Conservation (phyloP, 495 filamentous ascomycete species). For the Aspergillus nanangensis region DNA sequence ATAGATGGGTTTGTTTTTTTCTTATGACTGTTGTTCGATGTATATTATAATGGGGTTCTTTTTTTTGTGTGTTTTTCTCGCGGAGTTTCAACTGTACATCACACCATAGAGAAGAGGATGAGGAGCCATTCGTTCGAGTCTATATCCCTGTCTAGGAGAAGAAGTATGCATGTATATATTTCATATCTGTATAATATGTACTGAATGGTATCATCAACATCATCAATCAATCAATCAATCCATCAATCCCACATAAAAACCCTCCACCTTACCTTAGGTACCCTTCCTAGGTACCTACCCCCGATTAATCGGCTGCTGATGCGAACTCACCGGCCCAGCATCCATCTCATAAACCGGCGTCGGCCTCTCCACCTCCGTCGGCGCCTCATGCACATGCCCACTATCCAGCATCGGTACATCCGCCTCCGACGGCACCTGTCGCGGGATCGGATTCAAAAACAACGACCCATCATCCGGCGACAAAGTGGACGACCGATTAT, state of each 20-base stretch:
- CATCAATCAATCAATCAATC: constrained; percentile 5
- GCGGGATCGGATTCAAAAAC: constrained; percentile 5
- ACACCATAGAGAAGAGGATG: too few species aligned
- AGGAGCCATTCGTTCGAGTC: not conserved
- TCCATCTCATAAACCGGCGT: constrained; percentile 16
- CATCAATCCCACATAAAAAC: constrained; percentile 1
- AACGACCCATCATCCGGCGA: constrained; percentile 1
- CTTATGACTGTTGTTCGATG: not conserved
- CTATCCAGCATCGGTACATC: constrained; percentile 22
- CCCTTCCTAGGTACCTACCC: constrained; percentile 2
- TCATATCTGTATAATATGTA: too few species aligned
- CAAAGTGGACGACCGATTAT: not conserved
- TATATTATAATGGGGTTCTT: constrained; percentile 1
- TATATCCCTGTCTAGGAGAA: too few species aligned
- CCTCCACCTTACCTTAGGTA: not conserved
- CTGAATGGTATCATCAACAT: constrained; percentile 1
- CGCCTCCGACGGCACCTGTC: constrained; percentile 10
- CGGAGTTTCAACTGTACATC: too few species aligned
- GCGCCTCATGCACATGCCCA: constrained; percentile 17
- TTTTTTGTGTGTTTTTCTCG: not conserved
- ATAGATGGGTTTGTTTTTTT: constrained; percentile 3
- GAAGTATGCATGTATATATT: too few species aligned
- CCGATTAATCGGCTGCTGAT: constrained; percentile 16
- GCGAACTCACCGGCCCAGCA: constrained; percentile 14
- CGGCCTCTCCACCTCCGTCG: constrained; percentile 1